Percentiles rank a stretch among this genome's conserved stretches.
phyloP scores from a whole-genome alignment of 2,329 filamentous ascomycete species.

The Aspergillus oerlinghausenensis region DNA sequence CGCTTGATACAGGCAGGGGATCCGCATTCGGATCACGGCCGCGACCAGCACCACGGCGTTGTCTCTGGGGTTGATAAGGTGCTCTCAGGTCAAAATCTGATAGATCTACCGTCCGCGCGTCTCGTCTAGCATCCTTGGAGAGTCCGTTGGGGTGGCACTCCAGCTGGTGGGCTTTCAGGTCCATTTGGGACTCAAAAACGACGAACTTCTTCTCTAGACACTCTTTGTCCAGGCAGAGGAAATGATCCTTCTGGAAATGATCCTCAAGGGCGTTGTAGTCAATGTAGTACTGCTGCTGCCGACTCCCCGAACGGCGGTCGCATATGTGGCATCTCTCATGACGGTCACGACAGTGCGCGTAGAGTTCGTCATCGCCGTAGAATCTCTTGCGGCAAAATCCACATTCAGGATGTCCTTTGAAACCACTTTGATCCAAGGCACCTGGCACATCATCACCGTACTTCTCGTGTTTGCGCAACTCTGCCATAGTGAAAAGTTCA shows the following conservation, averaged over 20 bases:
- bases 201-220: conserved; percentile 97
- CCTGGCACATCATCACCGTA: conserved; percentile 88
- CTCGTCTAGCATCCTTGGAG: conserved; percentile 77
- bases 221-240: conserved; percentile 74
- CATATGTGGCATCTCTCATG: conserved; percentile 96
- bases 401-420: conserved; percentile 92
- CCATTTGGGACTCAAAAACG: conserved; percentile 91
- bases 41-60: conserved; percentile 57
- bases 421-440: conserved; percentile 86
- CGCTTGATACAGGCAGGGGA: conserved; percentile 67
- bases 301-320: conserved; percentile 60
- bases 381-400: conserved; percentile 88
- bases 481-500: conserved; percentile 76
- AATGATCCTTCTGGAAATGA: conserved; percentile 87
- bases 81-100: conserved; percentile 76
- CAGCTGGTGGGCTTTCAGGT: conserved; percentile 88
- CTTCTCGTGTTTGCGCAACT: conserved; percentile 81
- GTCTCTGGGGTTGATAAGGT: conserved; percentile 61
- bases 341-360: conserved; percentile 85
- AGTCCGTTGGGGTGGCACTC: conserved; percentile 73
- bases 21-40: conserved; percentile 87
- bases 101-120: conserved; percentile 81
- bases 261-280: conserved; percentile 82
- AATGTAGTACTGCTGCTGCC: conserved; percentile 82
- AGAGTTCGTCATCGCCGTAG: conserved; percentile 94